phyloP scores from a whole-genome alignment of 2,329 filamentous ascomycete genomes.

The Epichloe sp. region DNA sequence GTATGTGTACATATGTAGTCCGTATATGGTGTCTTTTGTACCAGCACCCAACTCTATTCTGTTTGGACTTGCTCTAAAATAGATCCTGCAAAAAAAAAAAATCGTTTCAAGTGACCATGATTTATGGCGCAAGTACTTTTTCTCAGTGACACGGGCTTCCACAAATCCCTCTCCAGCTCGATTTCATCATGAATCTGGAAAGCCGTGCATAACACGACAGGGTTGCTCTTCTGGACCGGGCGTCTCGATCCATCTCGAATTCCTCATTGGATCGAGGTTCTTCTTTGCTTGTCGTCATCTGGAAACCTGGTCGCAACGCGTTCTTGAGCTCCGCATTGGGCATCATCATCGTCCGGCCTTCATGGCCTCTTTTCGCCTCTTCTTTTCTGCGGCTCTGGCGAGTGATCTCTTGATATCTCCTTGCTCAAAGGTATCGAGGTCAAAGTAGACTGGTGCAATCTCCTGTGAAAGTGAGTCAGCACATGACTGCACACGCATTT shows the following conservation, averaged over 20 bases:
- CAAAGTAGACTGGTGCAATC: slow-evolving; percentile 87
- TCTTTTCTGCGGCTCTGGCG: slow-evolving; percentile 43
- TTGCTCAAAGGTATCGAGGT: slow-evolving; percentile 68
- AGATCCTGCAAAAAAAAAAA: too few species aligned
- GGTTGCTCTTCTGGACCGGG: neutral
- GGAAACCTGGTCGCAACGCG: neutral
- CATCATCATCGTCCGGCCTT: slow-evolving; percentile 30
- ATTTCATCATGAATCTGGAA: neutral
- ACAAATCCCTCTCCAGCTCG: too few species aligned
- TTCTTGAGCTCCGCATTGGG: neutral
- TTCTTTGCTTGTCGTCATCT: neutral
- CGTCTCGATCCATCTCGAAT: neutral
- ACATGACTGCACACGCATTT: neutral
- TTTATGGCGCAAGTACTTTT: too few species aligned
- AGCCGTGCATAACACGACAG: neutral
- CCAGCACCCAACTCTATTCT: neutral
- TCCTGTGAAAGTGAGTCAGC: slow-evolving; percentile 43
- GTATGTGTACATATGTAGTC: neutral
- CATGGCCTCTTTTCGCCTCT: slow-evolving; percentile 45
- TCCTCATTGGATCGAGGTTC: neutral
- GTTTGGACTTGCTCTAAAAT: neutral
- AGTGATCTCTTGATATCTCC: slow-evolving; percentile 69
- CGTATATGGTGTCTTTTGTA: neutral
- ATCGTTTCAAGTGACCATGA: neutral
- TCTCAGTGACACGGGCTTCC: too few species aligned